phyloP scores from a whole-genome alignment of 768 basidiomycete species.

The Coprinellus micaceus region DNA sequence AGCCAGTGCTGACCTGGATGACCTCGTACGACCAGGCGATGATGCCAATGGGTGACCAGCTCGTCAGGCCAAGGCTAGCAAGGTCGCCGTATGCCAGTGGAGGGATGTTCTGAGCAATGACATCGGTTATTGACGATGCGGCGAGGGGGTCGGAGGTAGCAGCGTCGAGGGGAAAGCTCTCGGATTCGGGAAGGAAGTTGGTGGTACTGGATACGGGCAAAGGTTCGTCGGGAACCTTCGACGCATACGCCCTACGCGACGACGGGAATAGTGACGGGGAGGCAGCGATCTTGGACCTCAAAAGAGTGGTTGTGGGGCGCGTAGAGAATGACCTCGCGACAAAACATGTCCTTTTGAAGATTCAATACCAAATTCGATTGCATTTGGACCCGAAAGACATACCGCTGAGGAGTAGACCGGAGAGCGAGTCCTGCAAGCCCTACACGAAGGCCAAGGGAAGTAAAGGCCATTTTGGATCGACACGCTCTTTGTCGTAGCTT shows the following conservation, averaged over 20 bases:
- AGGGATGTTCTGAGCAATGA: constrained; percentile 29
- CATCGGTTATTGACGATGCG: constrained; percentile 19
- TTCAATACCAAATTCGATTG: not conserved
- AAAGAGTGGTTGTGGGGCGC: not conserved
- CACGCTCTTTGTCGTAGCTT: not conserved
- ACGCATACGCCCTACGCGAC: not conserved
- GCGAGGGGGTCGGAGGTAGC: constrained; percentile 5
- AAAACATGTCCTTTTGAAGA: not conserved
- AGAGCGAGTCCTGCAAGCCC: not conserved
- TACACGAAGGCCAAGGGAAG: not conserved
- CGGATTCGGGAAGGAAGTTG: not conserved
- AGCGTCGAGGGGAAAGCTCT: not conserved
- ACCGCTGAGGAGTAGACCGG: constrained; percentile 1
- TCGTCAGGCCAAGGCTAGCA: constrained; percentile 58
- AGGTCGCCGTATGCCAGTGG: constrained; percentile 72
- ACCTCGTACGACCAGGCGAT: constrained; percentile 62
- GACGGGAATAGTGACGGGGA: not conserved
- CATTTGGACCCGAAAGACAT: not conserved
- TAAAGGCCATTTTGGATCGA: not conserved
- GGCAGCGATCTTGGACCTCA: not conserved
- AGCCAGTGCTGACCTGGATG: constrained; percentile 61
- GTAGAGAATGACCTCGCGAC: constrained; percentile 1
- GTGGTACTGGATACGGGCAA: not conserved
- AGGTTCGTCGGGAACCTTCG: not conserved
- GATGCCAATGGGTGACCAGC: constrained; percentile 64